Evolutionary conservation across 2,329 filamentous ascomycete genomes (phyloP).

Genomic region (Aspergillus sp.): DNA sequence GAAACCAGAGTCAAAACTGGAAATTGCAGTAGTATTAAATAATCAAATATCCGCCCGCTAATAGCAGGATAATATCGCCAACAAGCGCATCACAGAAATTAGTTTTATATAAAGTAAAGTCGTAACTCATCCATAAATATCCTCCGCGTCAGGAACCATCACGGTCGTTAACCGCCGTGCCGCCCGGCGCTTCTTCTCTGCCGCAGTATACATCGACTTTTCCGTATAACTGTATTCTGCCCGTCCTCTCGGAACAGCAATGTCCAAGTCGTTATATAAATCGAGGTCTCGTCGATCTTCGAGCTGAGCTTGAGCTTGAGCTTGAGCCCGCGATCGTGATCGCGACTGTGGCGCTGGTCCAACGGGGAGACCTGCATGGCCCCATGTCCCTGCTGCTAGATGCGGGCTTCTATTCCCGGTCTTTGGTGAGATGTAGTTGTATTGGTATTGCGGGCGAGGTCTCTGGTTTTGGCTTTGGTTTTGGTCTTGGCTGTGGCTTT

Average conservation of each 20-base stretch:
- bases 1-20: background rate
- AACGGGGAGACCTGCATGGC: no score
- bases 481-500: background rate
- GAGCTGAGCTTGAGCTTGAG: background rate
- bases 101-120: background rate
- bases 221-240: background rate
- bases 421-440: slow-evolving; percentile 28
- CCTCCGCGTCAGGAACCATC: slow-evolving; percentile 39
- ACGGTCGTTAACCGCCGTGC: slow-evolving; percentile 30
- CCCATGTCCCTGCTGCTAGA: no score
- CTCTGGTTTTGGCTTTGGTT: no score
- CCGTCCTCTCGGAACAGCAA: background rate
- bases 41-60: background rate
- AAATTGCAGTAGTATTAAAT: background rate
- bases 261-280: slow-evolving; percentile 2
- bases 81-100: background rate
- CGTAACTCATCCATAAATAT: slow-evolving; percentile 32
- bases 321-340: slow-evolving; percentile 9
- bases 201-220: slow-evolving; percentile 7
- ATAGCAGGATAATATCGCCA: background rate
- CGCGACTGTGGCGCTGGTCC: background rate
- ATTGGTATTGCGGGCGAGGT: slow-evolving; percentile 27
- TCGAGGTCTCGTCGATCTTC: background rate
- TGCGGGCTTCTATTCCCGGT: no score
- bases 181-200: slow-evolving; percentile 25